Base-by-base conservation (phyloP, 225 moss, liverwort and hornwort species). In the Rhytidiadelphus loreus region DNA sequence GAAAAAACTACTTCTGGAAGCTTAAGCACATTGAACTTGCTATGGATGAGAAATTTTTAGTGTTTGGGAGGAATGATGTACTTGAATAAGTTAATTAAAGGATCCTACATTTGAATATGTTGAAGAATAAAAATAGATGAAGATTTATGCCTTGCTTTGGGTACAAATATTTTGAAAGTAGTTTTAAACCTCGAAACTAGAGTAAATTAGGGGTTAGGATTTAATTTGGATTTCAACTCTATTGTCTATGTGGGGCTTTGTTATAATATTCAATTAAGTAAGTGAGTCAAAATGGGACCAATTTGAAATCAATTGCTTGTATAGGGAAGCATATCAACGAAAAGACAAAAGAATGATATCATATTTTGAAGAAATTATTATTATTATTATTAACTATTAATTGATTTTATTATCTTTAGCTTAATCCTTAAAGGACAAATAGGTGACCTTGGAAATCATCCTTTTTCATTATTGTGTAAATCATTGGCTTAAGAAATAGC, bases 181-280 rank as follows among this genome's bases (percentile, higher is more conserved):
- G 2, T 13, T 23, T 23, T 69, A 7, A 21, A 22, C 22, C 22
- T 68, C 7, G 37, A 37, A n/a, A n/a, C 1, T 4, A 1, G 3
- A 4, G 0, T 6, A 39, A 23, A 23, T 23, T 69, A 39, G 24
- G 4, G 2, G 1, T 39, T 39, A 68, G 7, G 22, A 2, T 12
- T n/a, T 6, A 39, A 4, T 39, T 39, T 24, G 19, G 39, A 39
- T 69, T 39, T 22, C 68, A n/a, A 22, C 4, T 23, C 4, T 23
- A 23, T 24, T 69, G 4, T 39, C 23, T 13, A 13, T 39, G 4
- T 4, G 0, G 7, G 7, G 2, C 14, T 39, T 24, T 1, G 2
- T 72, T 28, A 28, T 17, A 10, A 3, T 29, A 44, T 72, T 44
- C 6, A 44, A 28, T 44, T 29, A 72, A 72, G 17, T 16, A 28